phyloP scores from a whole-genome alignment of 225 moss, liverwort and hornwort genomes.

The Ulota crispa region DNA sequence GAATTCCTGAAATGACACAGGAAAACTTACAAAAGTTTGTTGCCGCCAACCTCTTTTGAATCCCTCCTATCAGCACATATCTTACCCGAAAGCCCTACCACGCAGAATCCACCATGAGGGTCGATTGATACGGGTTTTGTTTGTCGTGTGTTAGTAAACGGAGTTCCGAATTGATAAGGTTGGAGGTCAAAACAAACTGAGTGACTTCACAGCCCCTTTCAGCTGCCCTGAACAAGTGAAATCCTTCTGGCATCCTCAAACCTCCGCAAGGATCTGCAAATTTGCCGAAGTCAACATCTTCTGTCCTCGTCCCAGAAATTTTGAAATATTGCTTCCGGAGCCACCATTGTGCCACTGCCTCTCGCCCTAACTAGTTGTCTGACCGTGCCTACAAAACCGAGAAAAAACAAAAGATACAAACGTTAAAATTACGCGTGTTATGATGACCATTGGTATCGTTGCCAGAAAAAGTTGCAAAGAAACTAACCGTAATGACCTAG shows the following conservation, averaged over 20 bases:
- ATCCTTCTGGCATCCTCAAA: slow-evolving; percentile 1
- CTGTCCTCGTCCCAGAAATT: not conserved
- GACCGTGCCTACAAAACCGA: not conserved
- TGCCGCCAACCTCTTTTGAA: not conserved
- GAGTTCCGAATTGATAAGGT: not conserved
- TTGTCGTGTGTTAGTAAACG: not conserved
- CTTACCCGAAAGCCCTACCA: not conserved
- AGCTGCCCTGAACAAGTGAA: not conserved
- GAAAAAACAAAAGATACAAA: not conserved
- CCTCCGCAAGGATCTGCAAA: slow-evolving; percentile 16
- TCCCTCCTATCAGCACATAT: not conserved
- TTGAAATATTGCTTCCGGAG: not conserved
- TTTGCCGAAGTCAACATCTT: not conserved
- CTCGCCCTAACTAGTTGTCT: not conserved
- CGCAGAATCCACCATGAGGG: not conserved
- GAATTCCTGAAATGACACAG: too few species aligned
- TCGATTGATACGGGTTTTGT: not conserved
- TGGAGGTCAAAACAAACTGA: not conserved
- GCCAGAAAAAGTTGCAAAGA: not conserved
- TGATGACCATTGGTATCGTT: not conserved
- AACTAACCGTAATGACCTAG: not conserved
- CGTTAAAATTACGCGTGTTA: not conserved
- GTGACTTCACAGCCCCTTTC: not conserved
- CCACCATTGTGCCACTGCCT: not conserved
- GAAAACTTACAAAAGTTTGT: too few species aligned